Evolutionary conservation across 306 rosid genomes (phyloP).

Genomic region (Medicago lupulina): DNA sequence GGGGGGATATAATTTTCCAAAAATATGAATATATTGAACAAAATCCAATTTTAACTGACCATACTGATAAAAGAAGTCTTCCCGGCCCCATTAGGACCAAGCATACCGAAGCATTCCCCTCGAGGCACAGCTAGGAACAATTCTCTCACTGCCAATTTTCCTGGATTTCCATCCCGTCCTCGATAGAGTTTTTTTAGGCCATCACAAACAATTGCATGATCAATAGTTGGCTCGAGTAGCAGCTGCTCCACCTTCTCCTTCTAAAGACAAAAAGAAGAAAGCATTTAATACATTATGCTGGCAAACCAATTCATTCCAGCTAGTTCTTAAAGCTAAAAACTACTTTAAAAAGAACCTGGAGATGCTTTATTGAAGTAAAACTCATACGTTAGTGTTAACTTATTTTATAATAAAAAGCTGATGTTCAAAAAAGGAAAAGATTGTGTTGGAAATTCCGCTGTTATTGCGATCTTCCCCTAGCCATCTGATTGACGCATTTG

Average conservation of each 20-base stretch:
- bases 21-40: neutral
- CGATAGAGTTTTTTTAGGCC: slow-evolving; percentile 77
- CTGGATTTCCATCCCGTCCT: slow-evolving; percentile 84
- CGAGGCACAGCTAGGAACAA: slow-evolving; percentile 83
- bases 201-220: slow-evolving; percentile 72
- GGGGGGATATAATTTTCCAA: neutral
- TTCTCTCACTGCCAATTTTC: slow-evolving; percentile 80
- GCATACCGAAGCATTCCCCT: slow-evolving; percentile 97
- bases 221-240: slow-evolving; percentile 54
- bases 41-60: slow-evolving; percentile 60
- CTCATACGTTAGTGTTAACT: neutral
- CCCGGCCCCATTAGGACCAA: slow-evolving; percentile 98
- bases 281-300: slow-evolving; percentile 11
- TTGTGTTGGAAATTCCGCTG: neutral
- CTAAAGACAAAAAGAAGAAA: slow-evolving; percentile 51
- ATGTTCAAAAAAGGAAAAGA: neutral
- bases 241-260: slow-evolving; percentile 77
- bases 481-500: neutral
- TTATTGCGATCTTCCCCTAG: neutral
- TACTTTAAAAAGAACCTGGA: neutral
- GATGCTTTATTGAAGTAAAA: slow-evolving; percentile 24
- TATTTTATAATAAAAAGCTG: neutral
- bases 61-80: slow-evolving; percentile 93
- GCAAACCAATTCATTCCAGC: neutral
- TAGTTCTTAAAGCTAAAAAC: neutral